Base-by-base conservation (phyloP, 2,329 filamentous ascomycete genomes). In the Diaporthe citri region DNA sequence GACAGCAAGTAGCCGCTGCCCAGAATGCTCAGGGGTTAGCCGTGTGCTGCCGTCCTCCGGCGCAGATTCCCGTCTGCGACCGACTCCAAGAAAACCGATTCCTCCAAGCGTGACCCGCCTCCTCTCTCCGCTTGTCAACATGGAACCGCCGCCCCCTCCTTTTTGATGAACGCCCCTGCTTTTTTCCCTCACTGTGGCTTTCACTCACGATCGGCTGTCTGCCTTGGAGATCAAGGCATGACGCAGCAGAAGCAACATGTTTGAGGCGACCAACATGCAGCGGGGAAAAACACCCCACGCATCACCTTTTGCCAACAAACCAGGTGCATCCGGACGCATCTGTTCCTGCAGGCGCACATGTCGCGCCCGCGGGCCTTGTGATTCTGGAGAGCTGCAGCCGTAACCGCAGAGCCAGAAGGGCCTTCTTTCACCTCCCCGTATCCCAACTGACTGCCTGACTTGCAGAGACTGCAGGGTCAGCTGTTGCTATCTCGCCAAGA, bases 401-500 rank as follows among this genome's bases (percentile, higher is more conserved):
- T n/a, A 22, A 52, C 25, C 22, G 34, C 6, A 22, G 64, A 69
- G 12, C 64, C 9, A 69, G 48, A 55, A 15, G 34, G 13, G 22
- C 15, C 48, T 55, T 41, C 15, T 10, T 39, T 39, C 36, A 39
- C 36, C 12, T 9, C 31, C 64, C 48, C 64, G 31, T 39, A 55
- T 28, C 25, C 34, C 62, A 20, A 10, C 9, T 0, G 28, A 43
- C 34, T 25, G 20, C 10, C 34, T 41, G 48, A 28, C 46, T 8
- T 22, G 48, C 46, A 55, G n/a, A 55, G 48, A 28, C 22, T 52
- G 64, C 64, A 69, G 34, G 55, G 48, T 55, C 64, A 69, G 64
- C 48, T 69, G 64, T 69, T 69, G 64, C 64, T 41, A 69, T 55
- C 64, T 69, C 64, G 64, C 64, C 64, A 69, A 69, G 64, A 22